phyloP scores from a whole-genome alignment of 1,284 basidiomycete species.

The Tilletia caries region DNA sequence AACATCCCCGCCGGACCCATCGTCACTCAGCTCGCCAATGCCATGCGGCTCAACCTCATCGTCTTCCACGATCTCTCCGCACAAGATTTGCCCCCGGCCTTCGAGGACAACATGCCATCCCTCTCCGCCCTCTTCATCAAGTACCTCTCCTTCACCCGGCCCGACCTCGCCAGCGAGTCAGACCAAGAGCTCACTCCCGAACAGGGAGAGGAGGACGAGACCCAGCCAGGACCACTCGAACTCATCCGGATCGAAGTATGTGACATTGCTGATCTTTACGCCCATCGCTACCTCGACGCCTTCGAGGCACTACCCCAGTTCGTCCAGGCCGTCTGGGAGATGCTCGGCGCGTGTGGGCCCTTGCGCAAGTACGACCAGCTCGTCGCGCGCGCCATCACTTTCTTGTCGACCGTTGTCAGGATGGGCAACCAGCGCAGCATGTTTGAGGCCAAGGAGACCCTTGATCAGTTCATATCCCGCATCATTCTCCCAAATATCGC shows the following conservation, averaged over 20 bases:
- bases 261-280: slow-evolving; percentile 88
- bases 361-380: slow-evolving; percentile 77
- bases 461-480: slow-evolving; percentile 78
- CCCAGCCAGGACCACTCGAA: slow-evolving; percentile 74
- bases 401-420: slow-evolving; percentile 82
- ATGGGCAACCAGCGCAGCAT: slow-evolving; percentile 62
- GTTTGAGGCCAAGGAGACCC: slow-evolving; percentile 66
- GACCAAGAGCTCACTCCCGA: slow-evolving; percentile 31
- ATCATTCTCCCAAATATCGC: slow-evolving; percentile 90
- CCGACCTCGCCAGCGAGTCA: slow-evolving; percentile 58
- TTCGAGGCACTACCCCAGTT: slow-evolving; percentile 76
- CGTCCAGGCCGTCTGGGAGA: slow-evolving; percentile 85
- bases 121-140: slow-evolving; percentile 40
- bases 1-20: slow-evolving; percentile 43
- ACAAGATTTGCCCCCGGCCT: slow-evolving; percentile 88
- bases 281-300: slow-evolving; percentile 85
- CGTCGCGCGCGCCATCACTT: slow-evolving; percentile 85
- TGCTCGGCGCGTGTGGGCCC: slow-evolving; percentile 72
- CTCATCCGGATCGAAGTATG: slow-evolving; percentile 85
- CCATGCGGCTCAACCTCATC: slow-evolving; percentile 67
- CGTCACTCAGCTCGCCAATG: slow-evolving; percentile 48
- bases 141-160: slow-evolving; percentile 64
- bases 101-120: slow-evolving; percentile 76
- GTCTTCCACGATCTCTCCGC: slow-evolving; percentile 91
- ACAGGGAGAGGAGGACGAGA: slow-evolving; percentile 66